phyloP scores from a whole-genome alignment of 2,329 filamentous ascomycete species.

The Parastagonospora avenae region DNA sequence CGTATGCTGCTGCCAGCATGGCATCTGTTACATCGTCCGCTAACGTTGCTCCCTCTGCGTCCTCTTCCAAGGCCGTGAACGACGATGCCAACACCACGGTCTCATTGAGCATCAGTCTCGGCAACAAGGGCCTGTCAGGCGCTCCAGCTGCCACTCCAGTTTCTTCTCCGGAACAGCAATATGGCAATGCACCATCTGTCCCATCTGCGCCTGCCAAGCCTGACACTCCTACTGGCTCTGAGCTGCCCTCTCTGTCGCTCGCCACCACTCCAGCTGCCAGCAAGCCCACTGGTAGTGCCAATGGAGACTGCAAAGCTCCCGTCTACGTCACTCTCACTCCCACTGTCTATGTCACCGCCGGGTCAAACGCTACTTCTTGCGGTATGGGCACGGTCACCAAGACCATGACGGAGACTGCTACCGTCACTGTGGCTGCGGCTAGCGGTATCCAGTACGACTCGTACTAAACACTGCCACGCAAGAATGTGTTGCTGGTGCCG shows the following conservation, averaged over 20 bases:
- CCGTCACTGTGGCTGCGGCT: constrained; percentile 24
- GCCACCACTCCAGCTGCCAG: constrained; percentile 11
- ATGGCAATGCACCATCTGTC: background rate
- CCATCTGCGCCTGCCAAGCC: constrained; percentile 1
- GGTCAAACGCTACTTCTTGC: constrained; percentile 16
- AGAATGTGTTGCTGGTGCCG: no score
- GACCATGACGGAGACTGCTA: constrained; percentile 32
- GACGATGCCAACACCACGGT: constrained; percentile 3
- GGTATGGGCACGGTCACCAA: constrained; percentile 15
- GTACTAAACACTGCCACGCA: no score
- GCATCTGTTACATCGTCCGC: constrained; percentile 11
- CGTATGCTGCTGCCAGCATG: constrained; percentile 3
- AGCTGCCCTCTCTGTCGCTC: constrained; percentile 7
- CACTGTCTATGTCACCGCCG: constrained; percentile 31
- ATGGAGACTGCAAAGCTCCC: constrained; percentile 26
- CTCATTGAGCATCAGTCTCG: constrained; percentile 13
- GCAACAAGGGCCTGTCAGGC: constrained; percentile 14
- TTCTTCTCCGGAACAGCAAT: background rate
- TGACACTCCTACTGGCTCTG: constrained; percentile 1
- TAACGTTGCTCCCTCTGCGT: background rate
- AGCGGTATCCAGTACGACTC: no score
- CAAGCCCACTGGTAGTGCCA: constrained; percentile 8
- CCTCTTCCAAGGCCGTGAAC: constrained; percentile 1
- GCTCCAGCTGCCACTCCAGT: constrained; percentile 1
- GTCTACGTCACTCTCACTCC: constrained; percentile 35